phyloP scores from a whole-genome alignment of 73 alveolate species.

The Loxodes magnus region DNA sequence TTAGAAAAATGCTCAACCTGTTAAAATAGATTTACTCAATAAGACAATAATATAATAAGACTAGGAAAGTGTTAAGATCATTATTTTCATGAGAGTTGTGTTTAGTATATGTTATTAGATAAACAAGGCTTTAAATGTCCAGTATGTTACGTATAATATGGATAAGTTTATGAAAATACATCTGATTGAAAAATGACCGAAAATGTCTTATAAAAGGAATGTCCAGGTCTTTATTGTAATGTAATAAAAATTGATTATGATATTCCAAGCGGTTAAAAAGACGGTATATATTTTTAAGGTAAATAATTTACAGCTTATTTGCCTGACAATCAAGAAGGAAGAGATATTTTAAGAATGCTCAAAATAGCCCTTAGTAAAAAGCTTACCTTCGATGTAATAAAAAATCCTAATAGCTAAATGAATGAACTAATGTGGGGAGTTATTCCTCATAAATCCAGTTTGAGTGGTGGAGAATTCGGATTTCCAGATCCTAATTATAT shows the following conservation, averaged over 20 bases:
- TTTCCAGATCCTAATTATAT: constrained; percentile 94
- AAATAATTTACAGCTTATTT: constrained; percentile 59
- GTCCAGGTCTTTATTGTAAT: constrained; percentile 31
- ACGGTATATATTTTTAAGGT: constrained; percentile 53
- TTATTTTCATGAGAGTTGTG: constrained; percentile 17
- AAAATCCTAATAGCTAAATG: constrained; percentile 67
- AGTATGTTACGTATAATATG: constrained; percentile 42
- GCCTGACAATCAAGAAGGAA: constrained; percentile 72
- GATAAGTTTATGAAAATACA: constrained; percentile 30
- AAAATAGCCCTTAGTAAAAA: constrained; percentile 60
- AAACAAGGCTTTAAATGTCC: constrained; percentile 29
- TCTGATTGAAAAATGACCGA: constrained; percentile 38
- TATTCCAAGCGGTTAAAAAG: constrained; percentile 33
- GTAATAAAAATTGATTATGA: constrained; percentile 38
- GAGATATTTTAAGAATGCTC: constrained; percentile 47
- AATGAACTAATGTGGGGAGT: constrained; percentile 86
- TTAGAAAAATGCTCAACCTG: constrained; percentile 2
- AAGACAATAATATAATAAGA: constrained; percentile 7
- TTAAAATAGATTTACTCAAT: background rate
- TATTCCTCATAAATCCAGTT: constrained; percentile 87
- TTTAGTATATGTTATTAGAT: background rate
- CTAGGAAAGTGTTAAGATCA: constrained; percentile 19
- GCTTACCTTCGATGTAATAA: constrained; percentile 69
- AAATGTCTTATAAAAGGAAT: constrained; percentile 41
- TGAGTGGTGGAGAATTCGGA: constrained; percentile 79